Percentiles rank a stretch among this genome's conserved stretches.
phyloP scores from a whole-genome alignment of 441 rosid species.

The Corymbia citriodora region DNA sequence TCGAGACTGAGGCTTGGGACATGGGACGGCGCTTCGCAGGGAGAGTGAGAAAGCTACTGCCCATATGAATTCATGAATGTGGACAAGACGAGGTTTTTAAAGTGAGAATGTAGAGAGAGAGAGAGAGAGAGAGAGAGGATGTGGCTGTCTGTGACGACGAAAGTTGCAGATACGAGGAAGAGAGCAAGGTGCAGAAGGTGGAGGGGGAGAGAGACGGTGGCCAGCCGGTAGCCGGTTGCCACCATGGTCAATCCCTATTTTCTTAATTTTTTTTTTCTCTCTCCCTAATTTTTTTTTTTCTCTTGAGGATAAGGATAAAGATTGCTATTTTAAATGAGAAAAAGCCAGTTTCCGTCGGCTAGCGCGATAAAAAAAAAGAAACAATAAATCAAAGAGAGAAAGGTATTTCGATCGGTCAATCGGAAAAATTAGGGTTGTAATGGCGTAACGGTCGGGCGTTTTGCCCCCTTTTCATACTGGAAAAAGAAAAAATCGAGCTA shows the following conservation, averaged over 20 bases:
- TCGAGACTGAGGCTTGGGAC: background rate
- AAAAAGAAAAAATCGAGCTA: background rate
- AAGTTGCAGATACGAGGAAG: background rate
- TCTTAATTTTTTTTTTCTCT: background rate
- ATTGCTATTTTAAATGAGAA: background rate
- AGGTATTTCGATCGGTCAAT: background rate
- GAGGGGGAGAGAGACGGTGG: background rate
- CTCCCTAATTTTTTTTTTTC: background rate
- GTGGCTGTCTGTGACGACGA: background rate
- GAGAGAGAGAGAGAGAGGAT: background rate
- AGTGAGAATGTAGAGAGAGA: background rate
- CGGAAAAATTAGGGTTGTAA: fast-evolving
- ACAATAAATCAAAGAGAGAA: background rate
- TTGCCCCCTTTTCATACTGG: background rate
- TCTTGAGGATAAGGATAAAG: background rate
- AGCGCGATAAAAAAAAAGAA: background rate
- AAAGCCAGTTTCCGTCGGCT: background rate
- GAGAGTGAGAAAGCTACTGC: conserved; percentile 27
- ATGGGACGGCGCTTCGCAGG: conserved; percentile 38
- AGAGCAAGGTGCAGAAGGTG: too few species aligned
- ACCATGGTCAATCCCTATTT: background rate
- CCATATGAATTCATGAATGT: conserved; percentile 18
- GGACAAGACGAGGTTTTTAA: background rate
- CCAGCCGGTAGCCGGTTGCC: background rate
- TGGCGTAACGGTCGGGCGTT: fast-evolving